These are phyloP conservation scores for Sphaerulina musiva DNA, from an alignment of 2,329 filamentous ascomycete genomes.

Conservation along the genomic window DNA sequence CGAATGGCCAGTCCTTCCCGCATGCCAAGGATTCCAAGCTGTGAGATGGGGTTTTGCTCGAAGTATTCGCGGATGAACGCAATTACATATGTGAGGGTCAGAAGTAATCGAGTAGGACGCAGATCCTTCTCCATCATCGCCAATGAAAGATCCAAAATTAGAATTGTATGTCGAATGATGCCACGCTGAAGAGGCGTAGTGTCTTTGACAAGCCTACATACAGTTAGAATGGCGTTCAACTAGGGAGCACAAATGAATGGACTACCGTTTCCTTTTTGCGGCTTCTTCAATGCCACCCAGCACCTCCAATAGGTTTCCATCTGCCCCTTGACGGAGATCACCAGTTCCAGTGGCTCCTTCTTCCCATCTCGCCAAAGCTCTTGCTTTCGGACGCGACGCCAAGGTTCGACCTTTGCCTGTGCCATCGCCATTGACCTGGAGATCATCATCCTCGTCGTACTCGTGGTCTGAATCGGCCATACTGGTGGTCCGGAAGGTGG, in stretches of 20 bases:
- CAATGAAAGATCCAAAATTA: constrained; percentile 85
- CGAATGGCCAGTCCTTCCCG: constrained; percentile 80
- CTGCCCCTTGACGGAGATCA: constrained; percentile 32
- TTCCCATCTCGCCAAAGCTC: constrained; percentile 33
- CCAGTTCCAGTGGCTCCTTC: constrained; percentile 29
- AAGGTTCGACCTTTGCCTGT: constrained; percentile 15
- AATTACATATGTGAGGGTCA: constrained; percentile 73
- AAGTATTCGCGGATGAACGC: constrained; percentile 93
- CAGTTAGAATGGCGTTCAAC: neutral
- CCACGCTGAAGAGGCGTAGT: constrained; percentile 92
- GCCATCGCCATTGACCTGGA: constrained; percentile 14
- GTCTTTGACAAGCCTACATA: constrained; percentile 68
- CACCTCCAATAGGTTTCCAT: constrained; percentile 32
- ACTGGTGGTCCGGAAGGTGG: neutral
- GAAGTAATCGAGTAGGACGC: constrained; percentile 75
- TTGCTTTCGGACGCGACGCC: constrained; percentile 25
- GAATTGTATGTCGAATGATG: constrained; percentile 91
- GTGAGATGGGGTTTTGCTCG: constrained; percentile 96
- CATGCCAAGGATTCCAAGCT: constrained; percentile 89
- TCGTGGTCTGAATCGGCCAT: constrained; percentile 32
- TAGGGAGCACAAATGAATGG: neutral
- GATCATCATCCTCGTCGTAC: constrained; percentile 26
- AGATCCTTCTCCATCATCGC: constrained; percentile 96
- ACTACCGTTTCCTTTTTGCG: constrained; percentile 31
- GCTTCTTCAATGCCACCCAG: constrained; percentile 35